phyloP scores from a whole-genome alignment of 306 rosid genomes.

The Prunus armeniaca region DNA sequence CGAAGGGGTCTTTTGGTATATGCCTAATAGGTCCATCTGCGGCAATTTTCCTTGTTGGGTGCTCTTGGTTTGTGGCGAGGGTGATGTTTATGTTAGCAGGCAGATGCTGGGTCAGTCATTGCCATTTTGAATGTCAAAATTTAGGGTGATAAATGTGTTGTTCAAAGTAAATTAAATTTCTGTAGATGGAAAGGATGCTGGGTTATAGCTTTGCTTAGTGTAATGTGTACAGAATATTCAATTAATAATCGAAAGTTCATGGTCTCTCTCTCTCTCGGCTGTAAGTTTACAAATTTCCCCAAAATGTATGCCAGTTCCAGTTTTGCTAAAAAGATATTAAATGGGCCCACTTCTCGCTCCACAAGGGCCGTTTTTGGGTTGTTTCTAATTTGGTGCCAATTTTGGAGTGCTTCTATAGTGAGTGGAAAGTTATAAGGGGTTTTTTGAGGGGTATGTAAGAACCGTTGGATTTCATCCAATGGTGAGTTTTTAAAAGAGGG shows the following conservation, averaged over 20 bases:
- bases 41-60: neutral
- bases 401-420: too few species aligned
- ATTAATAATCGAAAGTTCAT: slow-evolving; percentile 17
- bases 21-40: neutral
- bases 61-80: neutral
- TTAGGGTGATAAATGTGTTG: slow-evolving; percentile 5
- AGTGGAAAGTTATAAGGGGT: too few species aligned
- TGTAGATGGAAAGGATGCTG: slow-evolving; percentile 17
- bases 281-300: too few species aligned
- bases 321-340: too few species aligned
- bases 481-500: too few species aligned
- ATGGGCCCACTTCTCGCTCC: too few species aligned
- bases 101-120: neutral
- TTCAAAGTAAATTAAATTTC: neutral
- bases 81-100: neutral
- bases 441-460: too few species aligned
- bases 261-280: neutral
- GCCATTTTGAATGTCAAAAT: slow-evolving; percentile 18
- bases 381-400: too few species aligned
- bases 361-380: too few species aligned
- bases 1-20: neutral
- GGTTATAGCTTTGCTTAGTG: slow-evolving; percentile 15
- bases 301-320: too few species aligned
- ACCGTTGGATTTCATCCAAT: too few species aligned
- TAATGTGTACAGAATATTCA: slow-evolving; percentile 24